phyloP scores from a whole-genome alignment of 352 stramenopile genomes.

The Phytophthora sp. region DNA sequence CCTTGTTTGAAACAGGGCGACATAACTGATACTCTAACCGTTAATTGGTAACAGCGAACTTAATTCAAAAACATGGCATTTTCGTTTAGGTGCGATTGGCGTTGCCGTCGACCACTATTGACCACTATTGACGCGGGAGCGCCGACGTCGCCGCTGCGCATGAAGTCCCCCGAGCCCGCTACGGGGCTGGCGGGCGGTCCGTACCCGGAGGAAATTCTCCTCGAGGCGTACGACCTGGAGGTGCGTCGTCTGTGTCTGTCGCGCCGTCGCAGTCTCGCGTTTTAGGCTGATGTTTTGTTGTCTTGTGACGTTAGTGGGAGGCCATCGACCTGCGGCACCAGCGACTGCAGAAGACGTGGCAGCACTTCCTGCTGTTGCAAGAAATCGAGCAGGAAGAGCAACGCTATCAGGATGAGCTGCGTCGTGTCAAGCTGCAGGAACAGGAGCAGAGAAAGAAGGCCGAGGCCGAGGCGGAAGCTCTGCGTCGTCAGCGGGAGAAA shows the following conservation, averaged over 20 bases:
- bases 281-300: not conserved
- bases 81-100: too few species aligned
- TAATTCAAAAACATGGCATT: too few species aligned
- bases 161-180: slow-evolving; percentile 31
- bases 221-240: slow-evolving; percentile 70
- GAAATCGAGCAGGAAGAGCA: slow-evolving; percentile 61
- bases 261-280: not conserved
- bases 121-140: not conserved
- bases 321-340: slow-evolving; percentile 61
- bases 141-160: slow-evolving; percentile 10
- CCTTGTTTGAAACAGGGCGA: not conserved
- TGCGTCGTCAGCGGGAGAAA: slow-evolving; percentile 16
- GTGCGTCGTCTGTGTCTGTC: slow-evolving; percentile 24
- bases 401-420: slow-evolving; percentile 37
- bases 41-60: too few species aligned
- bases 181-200: slow-evolving; percentile 6
- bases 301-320: slow-evolving; percentile 51
- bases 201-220: slow-evolving; percentile 57
- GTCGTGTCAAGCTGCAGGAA: slow-evolving; percentile 25
- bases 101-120: too few species aligned
- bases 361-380: slow-evolving; percentile 54
- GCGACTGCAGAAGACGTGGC: slow-evolving; percentile 62
- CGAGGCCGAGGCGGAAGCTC: slow-evolving; percentile 6
- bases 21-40: too few species aligned
- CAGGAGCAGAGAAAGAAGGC: slow-evolving; percentile 13